These are phyloP conservation scores for Dittrichia graveolens DNA, from an alignment of 129 eudicot species.

Conservation along the genomic window DNA sequence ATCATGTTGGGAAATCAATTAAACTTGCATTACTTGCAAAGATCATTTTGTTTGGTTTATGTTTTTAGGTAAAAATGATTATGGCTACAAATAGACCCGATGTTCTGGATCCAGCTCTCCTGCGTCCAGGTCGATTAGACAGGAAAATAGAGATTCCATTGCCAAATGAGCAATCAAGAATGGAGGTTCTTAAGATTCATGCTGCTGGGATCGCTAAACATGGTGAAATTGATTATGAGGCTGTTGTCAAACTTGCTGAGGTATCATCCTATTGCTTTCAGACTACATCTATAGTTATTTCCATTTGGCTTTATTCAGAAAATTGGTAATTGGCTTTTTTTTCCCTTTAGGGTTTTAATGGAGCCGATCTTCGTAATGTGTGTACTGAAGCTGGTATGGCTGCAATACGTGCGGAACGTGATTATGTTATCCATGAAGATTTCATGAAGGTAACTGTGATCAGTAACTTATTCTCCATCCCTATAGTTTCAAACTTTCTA, in stretches of 20 bases:
- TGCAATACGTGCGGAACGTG: constrained; percentile 98
- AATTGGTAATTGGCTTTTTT: constrained; percentile 13
- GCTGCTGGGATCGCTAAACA: constrained; percentile 98
- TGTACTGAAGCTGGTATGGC: constrained; percentile 99
- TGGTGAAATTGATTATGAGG: constrained; percentile 98
- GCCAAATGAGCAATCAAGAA: constrained; percentile 95
- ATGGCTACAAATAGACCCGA: constrained; percentile 99
- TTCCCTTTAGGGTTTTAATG: constrained; percentile 78
- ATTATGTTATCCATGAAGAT: constrained; percentile 97
- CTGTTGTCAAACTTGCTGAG: constrained; percentile 96
- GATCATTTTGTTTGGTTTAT: neutral
- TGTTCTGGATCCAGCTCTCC: constrained; percentile 98
- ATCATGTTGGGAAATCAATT: constrained; percentile 3
- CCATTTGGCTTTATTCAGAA: neutral
- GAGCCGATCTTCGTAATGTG: constrained; percentile 95
- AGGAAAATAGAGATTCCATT: constrained; percentile 95
- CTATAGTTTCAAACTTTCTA: no score
- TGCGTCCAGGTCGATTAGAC: constrained; percentile 96
- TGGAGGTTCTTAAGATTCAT: constrained; percentile 92
- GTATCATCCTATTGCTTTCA: constrained; percentile 36
- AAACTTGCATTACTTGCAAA: neutral
- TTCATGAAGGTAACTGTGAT: constrained; percentile 85
- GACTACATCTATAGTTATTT: neutral
- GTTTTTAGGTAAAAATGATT: constrained; percentile 80
- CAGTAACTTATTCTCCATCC: neutral